A percentile compares a stretch with the other conserved stretches of the same genome.
These are phyloP conservation scores for Cetraspora pellucida DNA, from an alignment of 192 early-diverging fungal genomes.

Conservation along the genomic window DNA sequence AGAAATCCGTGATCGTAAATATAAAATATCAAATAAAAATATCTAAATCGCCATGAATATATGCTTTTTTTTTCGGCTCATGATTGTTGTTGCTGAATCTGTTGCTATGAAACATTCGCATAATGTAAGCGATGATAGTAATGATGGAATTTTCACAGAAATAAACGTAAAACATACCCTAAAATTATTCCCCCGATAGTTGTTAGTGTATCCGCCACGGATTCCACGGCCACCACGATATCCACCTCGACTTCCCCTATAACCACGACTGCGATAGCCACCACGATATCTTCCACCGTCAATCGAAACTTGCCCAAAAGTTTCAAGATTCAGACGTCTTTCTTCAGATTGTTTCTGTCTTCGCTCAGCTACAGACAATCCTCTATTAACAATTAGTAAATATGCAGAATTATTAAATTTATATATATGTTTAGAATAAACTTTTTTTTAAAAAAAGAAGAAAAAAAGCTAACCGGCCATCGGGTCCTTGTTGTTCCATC, in stretches of 20 bases:
- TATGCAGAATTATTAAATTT: background rate
- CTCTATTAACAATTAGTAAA: conserved; percentile 25
- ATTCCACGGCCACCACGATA: conserved; percentile 48
- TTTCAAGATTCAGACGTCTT: conserved; percentile 90
- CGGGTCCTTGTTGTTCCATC: conserved; percentile 54
- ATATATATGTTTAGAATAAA: too few relatives aligned
- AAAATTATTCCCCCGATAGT: conserved; percentile 39
- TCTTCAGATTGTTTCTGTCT: conserved; percentile 83
- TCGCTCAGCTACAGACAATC: conserved; percentile 64
- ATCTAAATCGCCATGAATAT: background rate
- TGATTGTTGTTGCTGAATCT: conserved; percentile 3
- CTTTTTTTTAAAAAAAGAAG: background rate
- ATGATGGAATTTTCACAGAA: background rate
- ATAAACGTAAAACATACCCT: background rate
- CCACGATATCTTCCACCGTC: conserved; percentile 67
- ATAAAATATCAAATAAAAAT: background rate
- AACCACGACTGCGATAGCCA: conserved; percentile 56
- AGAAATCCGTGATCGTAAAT: background rate
- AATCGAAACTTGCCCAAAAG: conserved; percentile 88
- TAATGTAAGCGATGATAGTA: background rate
- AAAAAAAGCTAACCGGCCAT: conserved; percentile 51
- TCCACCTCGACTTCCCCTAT: conserved; percentile 50
- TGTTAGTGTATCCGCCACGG: conserved; percentile 50
- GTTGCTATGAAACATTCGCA: background rate
- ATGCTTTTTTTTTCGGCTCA: background rate